Evolutionary conservation across 2,329 filamentous ascomycete species (phyloP).

Genomic region (Camillea tinctor): DNA sequence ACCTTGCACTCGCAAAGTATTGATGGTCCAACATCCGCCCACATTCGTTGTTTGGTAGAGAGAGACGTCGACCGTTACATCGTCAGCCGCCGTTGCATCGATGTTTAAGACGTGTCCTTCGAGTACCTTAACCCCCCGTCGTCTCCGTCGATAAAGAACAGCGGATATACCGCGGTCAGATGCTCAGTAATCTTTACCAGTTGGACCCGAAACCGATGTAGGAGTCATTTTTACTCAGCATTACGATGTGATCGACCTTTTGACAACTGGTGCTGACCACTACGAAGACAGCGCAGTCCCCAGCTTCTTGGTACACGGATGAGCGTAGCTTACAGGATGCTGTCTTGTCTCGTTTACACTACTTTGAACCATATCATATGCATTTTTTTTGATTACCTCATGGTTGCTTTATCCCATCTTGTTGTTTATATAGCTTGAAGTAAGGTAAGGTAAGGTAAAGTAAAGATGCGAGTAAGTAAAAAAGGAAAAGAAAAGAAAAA

Average conservation of each 20-base stretch:
- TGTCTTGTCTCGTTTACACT: conserved; percentile 11
- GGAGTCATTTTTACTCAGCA: background rate
- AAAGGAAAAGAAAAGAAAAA: too few relatives aligned
- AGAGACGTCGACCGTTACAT: conserved; percentile 27
- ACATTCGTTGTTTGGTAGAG: conserved; percentile 24
- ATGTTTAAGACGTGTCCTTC: background rate
- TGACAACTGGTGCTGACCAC: background rate
- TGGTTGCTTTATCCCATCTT: conserved; percentile 10
- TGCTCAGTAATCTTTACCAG: background rate
- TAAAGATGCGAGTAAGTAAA: too few relatives aligned
- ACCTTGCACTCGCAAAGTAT: conserved; percentile 15
- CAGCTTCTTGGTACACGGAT: conserved; percentile 14
- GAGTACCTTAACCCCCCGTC: background rate
- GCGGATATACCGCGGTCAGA: background rate
- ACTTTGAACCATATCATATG: background rate
- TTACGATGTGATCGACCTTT: background rate
- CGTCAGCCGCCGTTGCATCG: conserved; percentile 28
- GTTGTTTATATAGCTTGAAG: background rate
- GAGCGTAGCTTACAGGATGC: conserved; percentile 1
- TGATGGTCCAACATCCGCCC: conserved; percentile 22
- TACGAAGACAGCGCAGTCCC: conserved; percentile 7
- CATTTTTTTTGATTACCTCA: conserved; percentile 12
- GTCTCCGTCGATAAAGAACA: background rate
- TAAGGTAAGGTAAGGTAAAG: too few relatives aligned
- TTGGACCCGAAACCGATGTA: background rate